Evolutionary conservation across 2,329 filamentous ascomycete species (phyloP), one percentile per base, ranked within the genome.

Genomic region (Sporothrix dimorphospora): DNA sequence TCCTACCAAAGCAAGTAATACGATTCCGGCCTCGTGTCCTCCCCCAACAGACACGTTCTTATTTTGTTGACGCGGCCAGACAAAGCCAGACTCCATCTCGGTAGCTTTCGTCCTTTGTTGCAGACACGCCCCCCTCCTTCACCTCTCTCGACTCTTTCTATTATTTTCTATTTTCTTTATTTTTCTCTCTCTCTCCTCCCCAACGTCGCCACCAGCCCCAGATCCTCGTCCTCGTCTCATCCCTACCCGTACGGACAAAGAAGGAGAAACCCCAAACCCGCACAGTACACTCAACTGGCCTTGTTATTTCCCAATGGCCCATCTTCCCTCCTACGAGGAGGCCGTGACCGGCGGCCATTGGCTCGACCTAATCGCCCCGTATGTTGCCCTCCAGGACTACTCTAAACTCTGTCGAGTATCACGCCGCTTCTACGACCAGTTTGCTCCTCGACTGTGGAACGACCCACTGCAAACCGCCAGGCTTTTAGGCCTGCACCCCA

Each of bases 251-350:
- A 55, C 14, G 21, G 27, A 30, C 51, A 55, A 55, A 55, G 55
- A 61, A 61, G 8, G 30, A 40, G 30, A 21, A 8, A 19, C 14
- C 2, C 19, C n/a, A 21, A 34, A n/a, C n/a, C 27, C 30, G 47
- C 8, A 7, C 27, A 42, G 19, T 19, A 21, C 65, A 38, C 27
- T 14, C 49, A 53, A 24, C 12, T 19, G 27, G 30, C 45, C 63
- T 69, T 53, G 24, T 34, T 55, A 30, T 16, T 16, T 40, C 49
- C 47, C 34, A 47, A 81, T 82, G 80, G 78, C 80, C 9, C 73
- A 76, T 12, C 82, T 85, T n/a, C 87, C 87, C 1, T 86, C 87
- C 0, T 89, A 89, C 77, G 79, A 82, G 68, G 83, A 88, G 72
- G 87, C 87, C 69, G 83, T 81, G 2, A 76, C 80, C 8, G 79